phyloP scores from a whole-genome alignment of 495 filamentous ascomycete genomes.

The Pseudoneurospora amorphoporcata region DNA sequence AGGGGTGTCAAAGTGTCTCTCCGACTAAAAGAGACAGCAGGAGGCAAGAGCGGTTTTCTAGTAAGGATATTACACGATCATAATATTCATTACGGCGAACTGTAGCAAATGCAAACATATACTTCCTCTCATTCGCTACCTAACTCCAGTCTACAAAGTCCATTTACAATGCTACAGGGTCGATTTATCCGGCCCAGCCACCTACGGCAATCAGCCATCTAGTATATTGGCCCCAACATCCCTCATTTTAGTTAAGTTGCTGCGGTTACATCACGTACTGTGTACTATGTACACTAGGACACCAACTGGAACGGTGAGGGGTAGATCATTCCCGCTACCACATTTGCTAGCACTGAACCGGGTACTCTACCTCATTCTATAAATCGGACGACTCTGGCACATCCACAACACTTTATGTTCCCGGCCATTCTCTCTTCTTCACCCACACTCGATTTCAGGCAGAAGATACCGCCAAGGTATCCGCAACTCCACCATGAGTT shows the following conservation, averaged over 20 bases:
- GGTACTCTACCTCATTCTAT: neutral
- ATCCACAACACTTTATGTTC: no score
- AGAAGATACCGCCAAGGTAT: no score
- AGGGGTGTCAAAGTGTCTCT: neutral
- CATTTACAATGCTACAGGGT: no score
- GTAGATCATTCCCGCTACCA: neutral
- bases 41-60: neutral
- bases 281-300: neutral
- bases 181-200: no score
- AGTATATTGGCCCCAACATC: no score
- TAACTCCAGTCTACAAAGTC: no score
- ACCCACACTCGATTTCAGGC: no score
- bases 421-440: no score
- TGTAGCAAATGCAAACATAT: neutral
- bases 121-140: no score
- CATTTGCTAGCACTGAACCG: no score
- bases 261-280: neutral
- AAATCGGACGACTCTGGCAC: neutral
- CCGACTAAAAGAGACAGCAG: neutral
- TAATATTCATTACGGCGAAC: neutral
- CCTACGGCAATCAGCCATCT: no score
- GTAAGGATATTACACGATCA: neutral
- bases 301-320: neutral
- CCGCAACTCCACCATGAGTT: no score
- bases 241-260: neutral